phyloP scores from a whole-genome alignment of 2,329 filamentous ascomycete genomes.

The Raffaelea albimanens region DNA sequence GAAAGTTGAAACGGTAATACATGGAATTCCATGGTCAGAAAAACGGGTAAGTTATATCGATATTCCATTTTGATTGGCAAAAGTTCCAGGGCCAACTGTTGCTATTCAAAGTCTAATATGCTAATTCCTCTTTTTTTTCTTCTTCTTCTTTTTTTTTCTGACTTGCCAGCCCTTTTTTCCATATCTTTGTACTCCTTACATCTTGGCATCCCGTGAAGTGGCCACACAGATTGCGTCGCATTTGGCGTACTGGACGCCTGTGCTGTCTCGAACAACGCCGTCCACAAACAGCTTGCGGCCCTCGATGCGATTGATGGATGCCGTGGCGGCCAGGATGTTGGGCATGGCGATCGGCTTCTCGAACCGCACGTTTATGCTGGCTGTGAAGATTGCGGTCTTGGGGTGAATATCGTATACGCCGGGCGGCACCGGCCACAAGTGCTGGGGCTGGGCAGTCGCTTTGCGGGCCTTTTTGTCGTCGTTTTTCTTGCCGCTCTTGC shows the following conservation, averaged over 20 bases:
- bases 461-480: neutral
- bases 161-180: neutral
- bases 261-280: constrained; percentile 2
- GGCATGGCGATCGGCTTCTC: constrained; percentile 7
- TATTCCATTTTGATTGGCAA: too few species aligned
- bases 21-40: too few species aligned
- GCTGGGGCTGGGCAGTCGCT: too few species aligned
- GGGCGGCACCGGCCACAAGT: constrained; percentile 2
- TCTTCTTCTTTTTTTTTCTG: neutral
- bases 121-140: neutral
- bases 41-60: too few species aligned
- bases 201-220: neutral
- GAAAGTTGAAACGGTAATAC: too few species aligned
- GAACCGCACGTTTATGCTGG: constrained; percentile 7
- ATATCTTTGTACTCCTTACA: neutral
- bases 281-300: constrained; percentile 11
- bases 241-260: constrained; percentile 2
- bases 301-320: constrained; percentile 8
- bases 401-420: constrained; percentile 2
- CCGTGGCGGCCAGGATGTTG: neutral
- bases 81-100: too few species aligned
- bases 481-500: neutral
- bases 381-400: constrained; percentile 7
- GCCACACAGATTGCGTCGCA: constrained; percentile 12
- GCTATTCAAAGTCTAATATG: too few species aligned